Evolutionary conservation across 148 eudicot genomes (phyloP).

Genomic region (Polygonum aviculare): DNA sequence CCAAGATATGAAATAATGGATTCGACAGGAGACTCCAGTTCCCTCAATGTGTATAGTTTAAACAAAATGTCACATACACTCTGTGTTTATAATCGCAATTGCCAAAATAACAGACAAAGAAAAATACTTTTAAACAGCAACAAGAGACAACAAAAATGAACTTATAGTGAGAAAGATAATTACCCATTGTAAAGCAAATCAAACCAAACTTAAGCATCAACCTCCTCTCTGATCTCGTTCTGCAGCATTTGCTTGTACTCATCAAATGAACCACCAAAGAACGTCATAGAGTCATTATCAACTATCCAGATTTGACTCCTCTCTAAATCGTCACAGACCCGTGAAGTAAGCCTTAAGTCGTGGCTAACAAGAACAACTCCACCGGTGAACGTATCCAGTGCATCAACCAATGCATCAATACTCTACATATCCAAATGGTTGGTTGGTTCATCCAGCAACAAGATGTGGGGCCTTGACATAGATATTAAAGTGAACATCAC

Average conservation of each 20-base stretch:
- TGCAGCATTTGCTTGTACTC: constrained; percentile 35
- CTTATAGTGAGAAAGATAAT: neutral
- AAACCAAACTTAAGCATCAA: neutral
- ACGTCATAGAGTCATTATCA: constrained; percentile 38
- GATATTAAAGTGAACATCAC: constrained; percentile 58
- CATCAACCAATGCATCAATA: constrained; percentile 58
- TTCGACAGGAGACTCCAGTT: neutral
- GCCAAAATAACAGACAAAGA: neutral
- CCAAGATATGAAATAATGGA: neutral
- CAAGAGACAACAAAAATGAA: neutral
- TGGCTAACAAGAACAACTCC: constrained; percentile 58
- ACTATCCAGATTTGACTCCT: constrained; percentile 52
- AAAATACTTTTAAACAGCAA: neutral
- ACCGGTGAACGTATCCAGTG: constrained; percentile 48
- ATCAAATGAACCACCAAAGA: constrained; percentile 34
- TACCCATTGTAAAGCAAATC: neutral
- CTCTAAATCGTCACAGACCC: constrained; percentile 53
- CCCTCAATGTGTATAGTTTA: neutral
- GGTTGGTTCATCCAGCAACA: constrained; percentile 48
- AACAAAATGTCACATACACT: neutral
- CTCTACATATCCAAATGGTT: constrained; percentile 69
- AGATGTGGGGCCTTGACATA: constrained; percentile 57
- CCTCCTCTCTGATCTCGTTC: neutral
- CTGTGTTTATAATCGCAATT: neutral
- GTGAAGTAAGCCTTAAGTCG: constrained; percentile 47